Conservation (phyloP, 2,329 filamentous ascomycete species). For the Cladosporium phlei region DNA sequence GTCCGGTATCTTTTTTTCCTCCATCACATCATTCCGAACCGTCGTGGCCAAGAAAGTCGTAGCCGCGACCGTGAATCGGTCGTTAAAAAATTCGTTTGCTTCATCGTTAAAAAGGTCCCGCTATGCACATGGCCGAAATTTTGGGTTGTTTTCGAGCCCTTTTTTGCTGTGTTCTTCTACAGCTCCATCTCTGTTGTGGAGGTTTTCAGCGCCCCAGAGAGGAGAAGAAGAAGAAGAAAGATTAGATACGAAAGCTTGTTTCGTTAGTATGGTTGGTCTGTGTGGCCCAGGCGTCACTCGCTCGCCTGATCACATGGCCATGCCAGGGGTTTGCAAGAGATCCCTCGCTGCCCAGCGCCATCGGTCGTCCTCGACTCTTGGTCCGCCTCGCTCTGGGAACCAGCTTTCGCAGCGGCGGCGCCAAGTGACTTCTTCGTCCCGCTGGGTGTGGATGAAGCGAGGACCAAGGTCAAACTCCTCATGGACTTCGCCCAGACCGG, state of each 20-base stretch:
- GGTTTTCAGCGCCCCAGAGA: neutral
- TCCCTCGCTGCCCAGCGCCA: constrained; percentile 9
- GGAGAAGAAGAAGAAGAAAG: neutral
- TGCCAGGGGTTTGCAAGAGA: neutral
- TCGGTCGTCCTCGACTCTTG: constrained; percentile 7
- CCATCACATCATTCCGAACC: no score
- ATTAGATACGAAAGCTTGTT: constrained; percentile 5
- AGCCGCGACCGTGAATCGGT: no score
- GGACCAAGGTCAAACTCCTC: constrained; percentile 98
- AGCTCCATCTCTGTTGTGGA: no score
- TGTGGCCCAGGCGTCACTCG: neutral
- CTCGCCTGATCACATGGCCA: neutral
- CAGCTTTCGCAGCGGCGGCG: constrained; percentile 80
- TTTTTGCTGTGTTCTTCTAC: no score
- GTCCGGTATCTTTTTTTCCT: no score
- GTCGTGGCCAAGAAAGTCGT: no score
- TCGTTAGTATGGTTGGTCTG: neutral
- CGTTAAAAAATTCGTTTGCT: no score
- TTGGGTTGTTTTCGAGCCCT: no score
- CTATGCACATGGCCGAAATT: no score
- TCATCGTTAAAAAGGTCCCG: no score
- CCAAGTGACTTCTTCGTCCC: constrained; percentile 90
- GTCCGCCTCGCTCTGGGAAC: constrained; percentile 49
- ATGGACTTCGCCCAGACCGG: constrained; percentile 68
- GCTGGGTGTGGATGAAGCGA: constrained; percentile 82